A percentile compares a stretch with the other conserved stretches of the same genome.
Conservation (phyloP, 257 asterid genomes). For the Forsythia viridissima region DNA sequence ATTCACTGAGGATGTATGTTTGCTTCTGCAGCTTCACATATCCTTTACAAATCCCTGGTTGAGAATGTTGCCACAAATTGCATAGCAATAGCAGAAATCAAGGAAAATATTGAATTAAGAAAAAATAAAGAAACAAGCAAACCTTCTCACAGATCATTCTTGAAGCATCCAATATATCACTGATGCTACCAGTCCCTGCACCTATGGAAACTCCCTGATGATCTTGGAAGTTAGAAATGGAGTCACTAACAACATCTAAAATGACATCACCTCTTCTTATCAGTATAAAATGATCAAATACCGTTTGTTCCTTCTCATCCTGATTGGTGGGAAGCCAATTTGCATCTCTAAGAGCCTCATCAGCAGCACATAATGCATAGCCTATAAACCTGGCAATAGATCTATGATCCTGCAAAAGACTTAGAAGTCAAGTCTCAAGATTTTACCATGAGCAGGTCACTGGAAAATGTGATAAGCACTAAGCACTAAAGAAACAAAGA, state of each 20-base stretch:
- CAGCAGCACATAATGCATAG: conserved; percentile 91
- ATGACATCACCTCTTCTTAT: conserved; percentile 7
- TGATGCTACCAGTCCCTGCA: conserved; percentile 95
- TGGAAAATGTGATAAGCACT: background rate
- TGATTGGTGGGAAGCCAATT: conserved; percentile 74
- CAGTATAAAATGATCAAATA: conserved; percentile 33
- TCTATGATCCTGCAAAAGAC: conserved; percentile 69
- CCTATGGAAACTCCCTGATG: conserved; percentile 97
- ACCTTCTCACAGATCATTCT: conserved; percentile 89
- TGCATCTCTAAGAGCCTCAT: conserved; percentile 94
- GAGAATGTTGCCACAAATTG: conserved; percentile 2
- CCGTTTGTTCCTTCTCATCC: conserved; percentile 90
- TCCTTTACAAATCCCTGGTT: background rate
- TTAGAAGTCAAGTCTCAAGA: conserved; percentile 18
- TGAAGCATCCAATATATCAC: conserved; percentile 88
- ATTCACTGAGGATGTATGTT: conserved; percentile 13
- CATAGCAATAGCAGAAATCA: conserved; percentile 5
- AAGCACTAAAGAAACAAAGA: background rate
- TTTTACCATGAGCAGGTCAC: conserved; percentile 16
- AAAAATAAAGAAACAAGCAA: conserved; percentile 14
- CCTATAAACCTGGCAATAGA: conserved; percentile 88
- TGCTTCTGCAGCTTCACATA: conserved; percentile 5
- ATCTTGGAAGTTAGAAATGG: conserved; percentile 35
- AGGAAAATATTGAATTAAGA: background rate
- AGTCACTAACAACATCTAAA: conserved; percentile 19